Conservation (phyloP, 2,329 filamentous ascomycete species). For the Chaetomium sp. region DNA sequence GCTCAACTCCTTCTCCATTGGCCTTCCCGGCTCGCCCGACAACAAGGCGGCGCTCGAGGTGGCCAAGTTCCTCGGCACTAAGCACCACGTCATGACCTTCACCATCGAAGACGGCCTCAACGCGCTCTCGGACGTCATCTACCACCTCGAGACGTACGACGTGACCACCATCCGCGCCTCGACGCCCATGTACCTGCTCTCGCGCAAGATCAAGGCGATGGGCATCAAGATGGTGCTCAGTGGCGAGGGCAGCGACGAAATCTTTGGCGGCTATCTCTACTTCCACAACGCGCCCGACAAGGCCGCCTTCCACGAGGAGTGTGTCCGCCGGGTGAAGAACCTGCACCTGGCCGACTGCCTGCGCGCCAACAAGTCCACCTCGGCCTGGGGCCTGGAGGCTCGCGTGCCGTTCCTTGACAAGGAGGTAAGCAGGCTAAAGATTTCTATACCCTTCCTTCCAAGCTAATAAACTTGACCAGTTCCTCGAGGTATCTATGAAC, state of each 20-base stretch:
- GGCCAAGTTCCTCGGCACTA: slow-evolving; percentile 94
- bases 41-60: slow-evolving; percentile 90
- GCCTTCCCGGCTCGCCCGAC: slow-evolving; percentile 88
- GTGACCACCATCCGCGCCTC: slow-evolving; percentile 98
- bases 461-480: slow-evolving; percentile 45
- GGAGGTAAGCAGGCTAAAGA: slow-evolving; percentile 53
- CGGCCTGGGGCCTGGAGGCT: slow-evolving; percentile 96
- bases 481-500: slow-evolving; percentile 90
- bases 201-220: slow-evolving; percentile 99
- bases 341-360: slow-evolving; percentile 95
- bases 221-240: slow-evolving; percentile 99
- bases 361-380: slow-evolving; percentile 98
- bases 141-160: slow-evolving; percentile 96
- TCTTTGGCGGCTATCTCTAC: slow-evolving; percentile 97
- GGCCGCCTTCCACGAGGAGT: slow-evolving; percentile 93
- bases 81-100: slow-evolving; percentile 98
- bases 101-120: slow-evolving; percentile 97
- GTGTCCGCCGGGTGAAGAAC: slow-evolving; percentile 92
- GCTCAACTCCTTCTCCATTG: slow-evolving; percentile 98
- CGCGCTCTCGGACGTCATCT: slow-evolving; percentile 95
- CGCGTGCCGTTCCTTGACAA: slow-evolving; percentile 98
- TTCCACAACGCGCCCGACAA: slow-evolving; percentile 94
- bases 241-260: slow-evolving; percentile 96
- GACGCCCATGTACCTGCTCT: slow-evolving; percentile 97
- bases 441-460: no score